Conservation (phyloP, 202 grass and related monocot genomes). For the Hordeum pubiflorum region DNA sequence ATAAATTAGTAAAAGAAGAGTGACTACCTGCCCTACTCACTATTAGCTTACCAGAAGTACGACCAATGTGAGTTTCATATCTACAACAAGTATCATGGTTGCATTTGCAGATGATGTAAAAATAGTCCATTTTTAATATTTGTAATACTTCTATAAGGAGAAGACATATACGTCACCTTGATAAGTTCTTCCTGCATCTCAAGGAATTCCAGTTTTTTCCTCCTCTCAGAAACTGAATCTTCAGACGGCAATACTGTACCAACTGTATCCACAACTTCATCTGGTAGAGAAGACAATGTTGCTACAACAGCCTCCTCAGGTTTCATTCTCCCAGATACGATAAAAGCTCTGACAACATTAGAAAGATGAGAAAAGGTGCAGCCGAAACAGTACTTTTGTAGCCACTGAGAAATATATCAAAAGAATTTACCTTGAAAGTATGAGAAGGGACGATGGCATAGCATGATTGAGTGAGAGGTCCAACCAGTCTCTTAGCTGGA, state of each 20-base stretch:
- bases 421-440: constrained; percentile 82
- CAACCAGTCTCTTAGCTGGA: constrained; percentile 89
- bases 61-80: neutral
- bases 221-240: constrained; percentile 99
- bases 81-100: neutral
- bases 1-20: constrained; percentile 1
- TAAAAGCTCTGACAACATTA: constrained; percentile 69
- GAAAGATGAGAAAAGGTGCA: constrained; percentile 13
- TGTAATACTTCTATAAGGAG: neutral
- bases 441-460: constrained; percentile 90
- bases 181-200: constrained; percentile 99
- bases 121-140: neutral
- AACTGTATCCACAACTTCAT: constrained; percentile 98
- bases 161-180: constrained; percentile 32
- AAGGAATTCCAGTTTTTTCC: constrained; percentile 92
- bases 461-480: constrained; percentile 92
- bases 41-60: neutral
- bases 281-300: constrained; percentile 92
- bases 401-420: constrained; percentile 7
- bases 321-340: constrained; percentile 92
- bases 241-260: constrained; percentile 92
- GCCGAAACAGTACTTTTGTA: constrained; percentile 8
- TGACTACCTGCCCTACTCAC: neutral
- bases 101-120: constrained; percentile 16
- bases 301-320: constrained; percentile 98